Evolutionary conservation across 139 green algal species (phyloP), one percentile per base, ranked within the genome.

Genomic region (Haematococcus sp.): DNA sequence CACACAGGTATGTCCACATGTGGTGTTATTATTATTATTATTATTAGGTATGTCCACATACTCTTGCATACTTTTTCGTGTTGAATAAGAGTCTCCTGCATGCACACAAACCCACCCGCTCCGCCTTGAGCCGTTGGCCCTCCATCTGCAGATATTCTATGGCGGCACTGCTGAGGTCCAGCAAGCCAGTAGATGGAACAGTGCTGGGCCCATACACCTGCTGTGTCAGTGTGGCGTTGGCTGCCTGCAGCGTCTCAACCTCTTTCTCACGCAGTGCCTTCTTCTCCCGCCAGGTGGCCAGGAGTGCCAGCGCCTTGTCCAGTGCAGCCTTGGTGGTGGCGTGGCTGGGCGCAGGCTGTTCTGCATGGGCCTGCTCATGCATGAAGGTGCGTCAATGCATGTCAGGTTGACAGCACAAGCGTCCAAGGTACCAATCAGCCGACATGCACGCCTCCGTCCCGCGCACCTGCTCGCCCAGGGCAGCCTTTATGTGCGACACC

Each of bases 121-220:
- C 73, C 3, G 60, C 64, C 2, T 51, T n/a, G 34, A 80, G 73
- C 13, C 43, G 55, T 35, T 80, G 68, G 32, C 72, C 52, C 60
- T 76, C 78, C 59, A 76, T 54, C 51, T 72, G 40, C 20, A 78
- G 69, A 58, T 74, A 76, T 25, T 79, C 49, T 22, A 79, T 49
- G 40, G 58, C 60, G 19, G 65, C 55, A 20, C 11, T 27, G 59
- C 46, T 79, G 34, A 83, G 75, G 59, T 83, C 52, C 13, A 72
- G 58, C 71, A 56, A 51, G 7, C 56, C 46, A 7, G 58, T 9
- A 32, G 27, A 32, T 4, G 46, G 19, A 60, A 59, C 22, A 34
- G 32, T 4, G 55, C 40, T 40, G 55, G 63, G 11, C 61, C 72
- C 20, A 66, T 76, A 25, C 61, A 61, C 15, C 33, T 63, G 19